Evolutionary conservation across 495 filamentous ascomycete species (phyloP).

Genomic region (Talaromyces adpressus): DNA sequence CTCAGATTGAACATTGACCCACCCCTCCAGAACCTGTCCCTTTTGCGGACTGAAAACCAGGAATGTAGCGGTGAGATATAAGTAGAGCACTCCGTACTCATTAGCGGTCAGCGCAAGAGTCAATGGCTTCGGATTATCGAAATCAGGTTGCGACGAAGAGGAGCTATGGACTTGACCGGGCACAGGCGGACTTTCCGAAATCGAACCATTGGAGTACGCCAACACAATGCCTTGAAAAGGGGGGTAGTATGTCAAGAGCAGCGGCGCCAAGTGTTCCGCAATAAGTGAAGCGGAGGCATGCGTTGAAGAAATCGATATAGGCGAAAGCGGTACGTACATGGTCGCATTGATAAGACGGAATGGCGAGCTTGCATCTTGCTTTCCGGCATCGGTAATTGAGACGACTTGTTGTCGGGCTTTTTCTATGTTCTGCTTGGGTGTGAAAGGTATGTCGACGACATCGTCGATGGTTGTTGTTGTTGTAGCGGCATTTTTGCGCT

Average conservation of each 20-base stretch:
- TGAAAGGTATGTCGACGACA: conserved; percentile 3
- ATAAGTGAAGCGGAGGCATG: conserved; percentile 59
- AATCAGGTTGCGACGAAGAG: conserved; percentile 18
- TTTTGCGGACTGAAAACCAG: conserved; percentile 58
- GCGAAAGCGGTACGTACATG: conserved; percentile 64
- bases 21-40: conserved; percentile 54
- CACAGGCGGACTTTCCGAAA: conserved; percentile 30
- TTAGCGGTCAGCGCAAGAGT: conserved; percentile 50
- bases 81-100: conserved; percentile 60
- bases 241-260: conserved; percentile 68
- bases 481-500: conserved; percentile 31
- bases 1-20: conserved; percentile 65
- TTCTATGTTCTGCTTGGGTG: conserved; percentile 22
- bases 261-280: conserved; percentile 68
- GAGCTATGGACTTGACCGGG: conserved; percentile 18
- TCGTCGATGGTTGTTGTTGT: conserved; percentile 5
- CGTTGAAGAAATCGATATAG: conserved; percentile 56
- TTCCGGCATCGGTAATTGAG: conserved; percentile 3
- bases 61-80: conserved; percentile 71
- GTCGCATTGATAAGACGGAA: conserved; percentile 57
- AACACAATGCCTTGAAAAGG: conserved; percentile 64
- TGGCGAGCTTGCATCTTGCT: conserved; percentile 34
- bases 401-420: conserved; percentile 15
- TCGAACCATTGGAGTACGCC: conserved; percentile 56
- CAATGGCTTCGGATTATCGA: conserved; percentile 30